Evolutionary conservation across 2,329 filamentous ascomycete species (phyloP).

Genomic region (Coniochaeta prunicola): DNA sequence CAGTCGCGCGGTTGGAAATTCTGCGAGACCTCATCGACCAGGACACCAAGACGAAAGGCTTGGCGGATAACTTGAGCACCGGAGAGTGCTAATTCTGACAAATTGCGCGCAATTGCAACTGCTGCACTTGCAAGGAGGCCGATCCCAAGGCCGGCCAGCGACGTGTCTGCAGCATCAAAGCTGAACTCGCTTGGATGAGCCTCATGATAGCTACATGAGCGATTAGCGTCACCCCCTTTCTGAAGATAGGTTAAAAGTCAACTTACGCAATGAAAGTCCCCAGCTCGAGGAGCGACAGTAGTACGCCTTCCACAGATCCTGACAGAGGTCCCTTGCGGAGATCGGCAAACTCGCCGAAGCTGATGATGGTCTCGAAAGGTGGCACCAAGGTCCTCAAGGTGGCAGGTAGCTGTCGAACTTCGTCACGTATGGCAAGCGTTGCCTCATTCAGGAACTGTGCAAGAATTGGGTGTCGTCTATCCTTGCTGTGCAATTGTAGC

Average conservation of each 20-base stretch:
- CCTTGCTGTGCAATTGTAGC: constrained; percentile 31
- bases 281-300: constrained; percentile 32
- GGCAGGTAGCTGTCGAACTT: constrained; percentile 24
- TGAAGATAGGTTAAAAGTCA: background rate
- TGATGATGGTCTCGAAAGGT: constrained; percentile 28
- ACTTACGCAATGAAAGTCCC: constrained; percentile 35
- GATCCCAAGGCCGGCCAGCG: constrained; percentile 33
- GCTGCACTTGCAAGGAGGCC: constrained; percentile 35
- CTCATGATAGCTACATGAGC: constrained; percentile 21
- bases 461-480: constrained; percentile 24
- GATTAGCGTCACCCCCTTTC: background rate
- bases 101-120: constrained; percentile 28
- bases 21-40: constrained; percentile 33
- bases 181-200: constrained; percentile 15
- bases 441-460: constrained; percentile 32
- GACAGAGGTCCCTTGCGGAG: constrained; percentile 32
- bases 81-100: constrained; percentile 29
- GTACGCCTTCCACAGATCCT: constrained; percentile 35
- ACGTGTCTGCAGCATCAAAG: constrained; percentile 15
- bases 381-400: constrained; percentile 21
- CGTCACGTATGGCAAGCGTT: constrained; percentile 29
- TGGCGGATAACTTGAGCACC: constrained; percentile 33
- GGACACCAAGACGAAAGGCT: constrained; percentile 38
- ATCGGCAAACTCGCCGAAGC: constrained; percentile 21
- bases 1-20: constrained; percentile 29